These are phyloP conservation scores for Gliomastix tumulicola DNA, from an alignment of 2,329 filamentous ascomycete genomes.

Conservation along the genomic window DNA sequence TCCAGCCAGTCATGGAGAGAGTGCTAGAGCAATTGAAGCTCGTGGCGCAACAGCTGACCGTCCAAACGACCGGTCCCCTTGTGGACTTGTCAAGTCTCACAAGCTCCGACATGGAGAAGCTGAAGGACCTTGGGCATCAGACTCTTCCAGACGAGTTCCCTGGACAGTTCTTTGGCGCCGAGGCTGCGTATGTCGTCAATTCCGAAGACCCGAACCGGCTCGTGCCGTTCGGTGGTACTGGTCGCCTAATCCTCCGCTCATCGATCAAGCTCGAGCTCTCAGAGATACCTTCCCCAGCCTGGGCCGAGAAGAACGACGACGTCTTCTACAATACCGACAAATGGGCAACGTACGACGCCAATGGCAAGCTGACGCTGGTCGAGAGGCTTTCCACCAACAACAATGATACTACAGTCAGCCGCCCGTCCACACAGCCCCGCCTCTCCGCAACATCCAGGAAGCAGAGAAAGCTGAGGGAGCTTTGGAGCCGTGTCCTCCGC, in stretches of 20 bases:
- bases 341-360: conserved; percentile 27
- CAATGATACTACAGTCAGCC: conserved; percentile 3
- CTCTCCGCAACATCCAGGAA: conserved; percentile 30
- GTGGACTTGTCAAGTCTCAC: conserved; percentile 24
- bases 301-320: conserved; percentile 12
- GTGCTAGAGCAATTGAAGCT: conserved; percentile 44
- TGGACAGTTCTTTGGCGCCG: conserved; percentile 13
- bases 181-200: conserved; percentile 32
- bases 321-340: conserved; percentile 30
- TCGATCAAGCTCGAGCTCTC: conserved; percentile 14
- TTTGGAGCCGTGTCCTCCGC: conserved; percentile 41
- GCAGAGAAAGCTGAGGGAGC: conserved; percentile 33
- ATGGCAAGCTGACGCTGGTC: conserved; percentile 15
- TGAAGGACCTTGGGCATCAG: conserved; percentile 15
- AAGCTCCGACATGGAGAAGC: conserved; percentile 21
- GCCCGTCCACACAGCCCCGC: conserved; percentile 7
- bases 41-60: conserved; percentile 42
- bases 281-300: conserved; percentile 15
- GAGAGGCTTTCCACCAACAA: too few relatives aligned
- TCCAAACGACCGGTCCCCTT: conserved; percentile 20
- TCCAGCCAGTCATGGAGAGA: conserved; percentile 40
- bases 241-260: conserved; percentile 34
- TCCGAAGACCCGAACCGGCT: conserved; percentile 22
- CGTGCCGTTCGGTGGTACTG: conserved; percentile 30
- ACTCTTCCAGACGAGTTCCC: conserved; percentile 8